These are phyloP conservation scores for Umbelopsis sp. DNA, from an alignment of 371 early-diverging fungal species.

Conservation along the genomic window DNA sequence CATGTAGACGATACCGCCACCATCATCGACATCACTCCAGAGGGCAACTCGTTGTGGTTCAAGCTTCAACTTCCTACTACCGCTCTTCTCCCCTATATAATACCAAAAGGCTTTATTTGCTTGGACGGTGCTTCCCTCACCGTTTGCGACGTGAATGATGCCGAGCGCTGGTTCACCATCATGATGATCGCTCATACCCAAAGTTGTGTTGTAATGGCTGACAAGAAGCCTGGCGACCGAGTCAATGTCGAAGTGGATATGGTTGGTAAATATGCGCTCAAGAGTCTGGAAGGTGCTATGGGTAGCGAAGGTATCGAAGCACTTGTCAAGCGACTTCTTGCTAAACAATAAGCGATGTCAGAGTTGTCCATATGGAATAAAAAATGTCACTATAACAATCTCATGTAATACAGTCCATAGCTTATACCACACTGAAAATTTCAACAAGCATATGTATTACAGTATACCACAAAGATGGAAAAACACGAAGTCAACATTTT, in stretches of 20 bases:
- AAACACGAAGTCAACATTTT: background rate
- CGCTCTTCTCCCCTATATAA: slow-evolving; percentile 80
- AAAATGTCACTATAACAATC: background rate
- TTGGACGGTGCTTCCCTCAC: slow-evolving; percentile 96
- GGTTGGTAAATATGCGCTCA: slow-evolving; percentile 94
- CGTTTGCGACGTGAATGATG: slow-evolving; percentile 86
- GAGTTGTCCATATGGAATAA: background rate
- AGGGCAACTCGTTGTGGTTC: slow-evolving; percentile 87
- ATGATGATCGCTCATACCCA: slow-evolving; percentile 97
- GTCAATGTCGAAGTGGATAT: slow-evolving; percentile 98
- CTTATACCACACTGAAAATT: no score
- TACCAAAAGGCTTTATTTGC: slow-evolving; percentile 94
- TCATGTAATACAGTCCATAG: no score
- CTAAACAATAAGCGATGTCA: background rate
- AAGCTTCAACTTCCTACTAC: slow-evolving; percentile 68
- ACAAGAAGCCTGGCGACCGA: slow-evolving; percentile 70
- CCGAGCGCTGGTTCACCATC: slow-evolving; percentile 77
- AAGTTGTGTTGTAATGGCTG: slow-evolving; percentile 80
- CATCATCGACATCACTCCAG: slow-evolving; percentile 75
- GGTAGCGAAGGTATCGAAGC: slow-evolving; percentile 42
- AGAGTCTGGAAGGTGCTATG: slow-evolving; percentile 65
- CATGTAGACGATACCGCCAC: slow-evolving; percentile 91
- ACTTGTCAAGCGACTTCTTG: slow-evolving; percentile 35
- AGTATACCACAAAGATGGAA: background rate
- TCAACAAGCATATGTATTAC: no score